Conservation (phyloP, 2,329 filamentous ascomycete species). For the Neofusicoccum laricinum region DNA sequence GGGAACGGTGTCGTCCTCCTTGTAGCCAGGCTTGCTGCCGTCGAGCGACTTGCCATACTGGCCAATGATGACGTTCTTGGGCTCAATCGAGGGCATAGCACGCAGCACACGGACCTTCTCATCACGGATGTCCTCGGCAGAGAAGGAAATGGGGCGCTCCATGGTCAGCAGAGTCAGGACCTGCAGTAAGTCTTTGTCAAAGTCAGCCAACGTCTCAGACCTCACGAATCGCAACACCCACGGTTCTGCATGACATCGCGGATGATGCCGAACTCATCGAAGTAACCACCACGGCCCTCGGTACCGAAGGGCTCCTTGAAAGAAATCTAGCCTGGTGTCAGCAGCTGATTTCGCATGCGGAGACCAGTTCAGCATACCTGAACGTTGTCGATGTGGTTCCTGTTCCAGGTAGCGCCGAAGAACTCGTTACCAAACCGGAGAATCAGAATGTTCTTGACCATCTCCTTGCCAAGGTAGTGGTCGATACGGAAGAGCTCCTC, state of each 20-base stretch:
- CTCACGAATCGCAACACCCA: constrained; percentile 34
- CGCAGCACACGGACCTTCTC: constrained; percentile 97
- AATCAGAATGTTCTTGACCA: constrained; percentile 99
- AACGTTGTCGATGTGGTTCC: constrained; percentile 98
- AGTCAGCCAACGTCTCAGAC: background rate
- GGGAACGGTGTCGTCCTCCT: constrained; percentile 97
- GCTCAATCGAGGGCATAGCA: constrained; percentile 89
- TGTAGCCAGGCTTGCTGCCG: constrained; percentile 94
- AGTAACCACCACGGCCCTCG: constrained; percentile 96
- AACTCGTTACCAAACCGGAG: constrained; percentile 98
- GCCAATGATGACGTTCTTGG: constrained; percentile 99
- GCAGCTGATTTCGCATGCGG: background rate
- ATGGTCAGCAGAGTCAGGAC: constrained; percentile 94
- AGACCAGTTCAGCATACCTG: constrained; percentile 32
- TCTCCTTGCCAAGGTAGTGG: constrained; percentile 99
- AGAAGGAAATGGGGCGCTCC: constrained; percentile 98
- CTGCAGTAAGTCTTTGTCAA: constrained; percentile 72
- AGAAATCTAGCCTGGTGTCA: constrained; percentile 61
- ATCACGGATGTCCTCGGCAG: constrained; percentile 94
- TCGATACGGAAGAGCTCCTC: constrained; percentile 99
- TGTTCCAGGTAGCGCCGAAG: constrained; percentile 97
- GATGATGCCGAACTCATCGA: constrained; percentile 98
- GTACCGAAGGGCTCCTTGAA: constrained; percentile 99
- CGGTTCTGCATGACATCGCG: constrained; percentile 99
- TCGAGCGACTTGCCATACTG: constrained; percentile 97